These are phyloP conservation scores for Thielaviopsis ethacetica DNA, from an alignment of 2,329 filamentous ascomycete species.

Conservation along the genomic window DNA sequence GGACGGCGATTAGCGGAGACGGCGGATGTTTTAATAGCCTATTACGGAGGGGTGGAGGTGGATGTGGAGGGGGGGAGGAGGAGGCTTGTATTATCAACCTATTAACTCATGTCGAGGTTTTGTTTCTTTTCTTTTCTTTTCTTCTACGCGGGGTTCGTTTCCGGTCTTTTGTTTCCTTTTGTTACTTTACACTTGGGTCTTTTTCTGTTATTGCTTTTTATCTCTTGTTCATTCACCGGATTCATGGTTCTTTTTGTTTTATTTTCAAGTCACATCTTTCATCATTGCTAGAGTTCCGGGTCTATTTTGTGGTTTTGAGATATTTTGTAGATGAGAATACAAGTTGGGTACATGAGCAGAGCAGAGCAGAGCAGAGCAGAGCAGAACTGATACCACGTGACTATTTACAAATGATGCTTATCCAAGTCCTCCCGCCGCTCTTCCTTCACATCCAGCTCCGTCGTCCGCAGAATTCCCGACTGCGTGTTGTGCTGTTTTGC, in stretches of 20 bases:
- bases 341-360: too few species aligned
- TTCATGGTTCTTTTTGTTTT: too few species aligned
- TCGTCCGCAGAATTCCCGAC: slow-evolving; percentile 4
- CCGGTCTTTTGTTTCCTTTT: not conserved
- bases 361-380: too few species aligned
- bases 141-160: not conserved
- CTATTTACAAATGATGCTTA: not conserved
- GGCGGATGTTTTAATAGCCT: not conserved
- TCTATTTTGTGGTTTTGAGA: not conserved
- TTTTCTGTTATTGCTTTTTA: not conserved
- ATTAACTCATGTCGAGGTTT: not conserved
- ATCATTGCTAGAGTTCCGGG: not conserved
- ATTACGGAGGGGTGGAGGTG: too few species aligned
- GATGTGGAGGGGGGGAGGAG: not conserved
- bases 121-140: not conserved
- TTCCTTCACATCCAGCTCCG: slow-evolving; percentile 5
- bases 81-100: not conserved
- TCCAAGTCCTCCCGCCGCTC: not conserved
- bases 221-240: too few species aligned
- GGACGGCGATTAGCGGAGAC: slow-evolving; percentile 31
- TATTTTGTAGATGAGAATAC: not conserved
- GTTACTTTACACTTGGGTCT: not conserved
- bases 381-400: too few species aligned
- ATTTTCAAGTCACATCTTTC: not conserved
- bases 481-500: not conserved